Evolutionary conservation across 2,329 filamentous ascomycete genomes (phyloP).

Genomic region (Zymoseptoria crescenta): DNA sequence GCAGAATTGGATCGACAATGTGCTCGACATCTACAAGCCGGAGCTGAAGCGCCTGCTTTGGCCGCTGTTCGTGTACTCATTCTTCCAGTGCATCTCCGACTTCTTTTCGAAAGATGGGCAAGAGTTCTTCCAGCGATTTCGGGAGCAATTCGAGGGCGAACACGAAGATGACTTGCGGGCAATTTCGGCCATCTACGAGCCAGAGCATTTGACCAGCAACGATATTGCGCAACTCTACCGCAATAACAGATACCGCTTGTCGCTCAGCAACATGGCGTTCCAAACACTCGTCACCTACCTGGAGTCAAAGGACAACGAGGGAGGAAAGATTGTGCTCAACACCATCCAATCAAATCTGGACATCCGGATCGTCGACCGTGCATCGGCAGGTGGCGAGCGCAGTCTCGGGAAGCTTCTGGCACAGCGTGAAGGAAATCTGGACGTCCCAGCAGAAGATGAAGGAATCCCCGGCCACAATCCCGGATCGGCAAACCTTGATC

Average conservation of each 20-base stretch:
- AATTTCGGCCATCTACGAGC: conserved; percentile 65
- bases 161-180: conserved; percentile 73
- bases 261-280: conserved; percentile 77
- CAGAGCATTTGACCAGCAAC: conserved; percentile 72
- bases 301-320: conserved; percentile 75
- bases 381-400: conserved; percentile 46
- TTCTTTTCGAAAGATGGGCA: conserved; percentile 65
- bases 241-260: conserved; percentile 80
- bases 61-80: conserved; percentile 92
- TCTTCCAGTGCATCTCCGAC: conserved; percentile 67
- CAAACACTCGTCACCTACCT: conserved; percentile 79
- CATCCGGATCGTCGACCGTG: conserved; percentile 52
- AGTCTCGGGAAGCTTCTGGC: conserved; percentile 54
- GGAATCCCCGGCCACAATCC: conserved; percentile 61
- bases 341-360: conserved; percentile 59
- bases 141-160: conserved; percentile 62
- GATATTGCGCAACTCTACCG: conserved; percentile 71
- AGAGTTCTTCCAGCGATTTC: conserved; percentile 62
- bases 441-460: conserved; percentile 59
- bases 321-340: conserved; percentile 68
- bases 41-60: conserved; percentile 83
- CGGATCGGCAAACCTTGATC: conserved; percentile 53
- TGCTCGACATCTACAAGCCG: conserved; percentile 89
- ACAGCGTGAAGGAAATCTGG: conserved; percentile 46
- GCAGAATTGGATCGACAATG: conserved; percentile 73